Evolutionary conservation across 169 alveolate genomes (phyloP).

Genomic region (Toxoplasma gondii): DNA sequence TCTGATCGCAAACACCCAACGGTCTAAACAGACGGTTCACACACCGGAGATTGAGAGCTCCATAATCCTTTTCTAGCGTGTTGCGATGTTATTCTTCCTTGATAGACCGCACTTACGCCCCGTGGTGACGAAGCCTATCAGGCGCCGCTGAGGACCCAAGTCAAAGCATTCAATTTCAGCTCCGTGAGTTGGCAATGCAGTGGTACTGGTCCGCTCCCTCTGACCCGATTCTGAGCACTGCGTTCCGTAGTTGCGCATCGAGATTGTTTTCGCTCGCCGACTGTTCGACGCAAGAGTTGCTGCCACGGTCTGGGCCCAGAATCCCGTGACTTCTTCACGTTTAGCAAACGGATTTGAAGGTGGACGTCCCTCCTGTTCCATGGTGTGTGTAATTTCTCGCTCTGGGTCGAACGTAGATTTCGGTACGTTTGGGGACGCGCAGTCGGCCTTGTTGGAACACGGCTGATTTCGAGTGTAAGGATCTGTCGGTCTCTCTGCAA

Average conservation of each 20-base stretch:
- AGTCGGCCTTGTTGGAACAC: too few species aligned
- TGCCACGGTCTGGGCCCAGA: neutral
- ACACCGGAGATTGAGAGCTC: too few species aligned
- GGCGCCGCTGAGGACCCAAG: neutral
- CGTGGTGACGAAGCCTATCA: slow-evolving; percentile 22
- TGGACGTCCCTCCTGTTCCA: neutral
- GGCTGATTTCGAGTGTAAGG: too few species aligned
- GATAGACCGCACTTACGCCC: neutral
- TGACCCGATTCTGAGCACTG: too few species aligned
- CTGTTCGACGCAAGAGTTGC: neutral
- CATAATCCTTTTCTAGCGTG: neutral
- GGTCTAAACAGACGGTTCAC: neutral
- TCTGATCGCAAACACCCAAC: neutral
- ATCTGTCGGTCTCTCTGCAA: too few species aligned
- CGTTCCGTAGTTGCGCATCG: neutral
- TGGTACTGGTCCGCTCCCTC: too few species aligned
- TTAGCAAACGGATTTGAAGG: neutral
- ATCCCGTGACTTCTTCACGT: neutral
- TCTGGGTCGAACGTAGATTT: neutral
- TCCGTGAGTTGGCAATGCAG: neutral
- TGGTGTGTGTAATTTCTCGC: neutral
- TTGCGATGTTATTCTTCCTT: neutral
- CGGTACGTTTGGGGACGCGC: too few species aligned
- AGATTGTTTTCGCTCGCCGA: neutral
- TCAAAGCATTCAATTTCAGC: neutral